phyloP scores from a whole-genome alignment of 2,329 filamentous ascomycete genomes.

The Talaromyces sp. region DNA sequence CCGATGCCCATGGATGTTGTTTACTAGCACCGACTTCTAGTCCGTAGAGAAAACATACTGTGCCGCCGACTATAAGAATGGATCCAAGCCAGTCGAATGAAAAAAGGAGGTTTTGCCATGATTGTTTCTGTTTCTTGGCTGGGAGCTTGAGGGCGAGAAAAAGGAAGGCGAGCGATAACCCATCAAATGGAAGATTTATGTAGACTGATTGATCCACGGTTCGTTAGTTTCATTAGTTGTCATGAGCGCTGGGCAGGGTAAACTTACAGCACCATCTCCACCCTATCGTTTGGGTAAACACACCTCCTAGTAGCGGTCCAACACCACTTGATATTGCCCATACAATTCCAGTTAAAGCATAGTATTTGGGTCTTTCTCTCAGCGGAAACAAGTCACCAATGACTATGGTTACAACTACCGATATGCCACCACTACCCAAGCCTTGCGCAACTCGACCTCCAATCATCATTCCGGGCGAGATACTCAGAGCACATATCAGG shows the following conservation, averaged over 20 bases:
- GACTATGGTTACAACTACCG: slow-evolving; percentile 44
- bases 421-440: slow-evolving; percentile 44
- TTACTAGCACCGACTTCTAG: slow-evolving; percentile 69
- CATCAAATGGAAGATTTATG: slow-evolving; percentile 5
- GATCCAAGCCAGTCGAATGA: slow-evolving; percentile 46
- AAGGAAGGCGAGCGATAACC: not conserved
- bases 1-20: slow-evolving; percentile 62
- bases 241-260: not conserved
- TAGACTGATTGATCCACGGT: not conserved
- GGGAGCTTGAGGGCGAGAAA: not conserved
- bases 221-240: not conserved
- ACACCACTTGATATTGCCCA: slow-evolving; percentile 47
- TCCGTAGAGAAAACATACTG: slow-evolving; percentile 73
- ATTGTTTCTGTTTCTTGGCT: not conserved
- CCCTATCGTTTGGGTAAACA: slow-evolving; percentile 15
- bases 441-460: slow-evolving; percentile 46
- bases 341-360: slow-evolving; percentile 39
- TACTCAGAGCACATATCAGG: slow-evolving; percentile 44
- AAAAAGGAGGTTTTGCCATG: not conserved
- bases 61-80: slow-evolving; percentile 62
- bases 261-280: slow-evolving; percentile 49
- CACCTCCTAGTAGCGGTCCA: slow-evolving; percentile 41
- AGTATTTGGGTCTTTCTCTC: slow-evolving; percentile 38
- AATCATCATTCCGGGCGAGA: slow-evolving; percentile 45
- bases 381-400: slow-evolving; percentile 47